Evolutionary conservation across 179 eudicot genomes (phyloP).

Genomic region (Vitellaria paradoxa): DNA sequence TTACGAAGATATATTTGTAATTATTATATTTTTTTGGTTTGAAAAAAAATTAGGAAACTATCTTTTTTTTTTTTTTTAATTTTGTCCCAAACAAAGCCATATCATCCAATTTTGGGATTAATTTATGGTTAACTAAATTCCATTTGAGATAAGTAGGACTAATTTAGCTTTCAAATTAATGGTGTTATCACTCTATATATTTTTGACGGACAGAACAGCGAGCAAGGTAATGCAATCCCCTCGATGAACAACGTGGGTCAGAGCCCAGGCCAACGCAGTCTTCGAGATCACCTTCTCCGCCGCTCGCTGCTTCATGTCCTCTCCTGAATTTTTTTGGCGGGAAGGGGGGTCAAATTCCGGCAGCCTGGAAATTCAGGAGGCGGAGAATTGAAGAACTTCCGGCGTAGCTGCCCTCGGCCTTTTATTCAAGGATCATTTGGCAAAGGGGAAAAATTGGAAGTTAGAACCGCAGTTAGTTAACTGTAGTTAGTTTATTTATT

Average conservation of each 20-base stretch:
- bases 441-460: background rate
- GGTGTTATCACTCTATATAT: too few species aligned
- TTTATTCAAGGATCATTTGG: background rate
- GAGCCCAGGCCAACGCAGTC: slow-evolving; percentile 76
- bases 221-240: slow-evolving; percentile 75
- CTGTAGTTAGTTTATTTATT: background rate
- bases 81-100: too few species aligned
- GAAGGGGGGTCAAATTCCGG: slow-evolving; percentile 21
- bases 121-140: too few species aligned
- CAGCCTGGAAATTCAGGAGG: background rate
- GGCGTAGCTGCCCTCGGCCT: background rate
- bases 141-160: too few species aligned
- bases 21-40: too few species aligned
- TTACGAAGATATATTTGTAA: too few species aligned
- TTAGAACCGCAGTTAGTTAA: slow-evolving; percentile 2
- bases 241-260: slow-evolving; percentile 70
- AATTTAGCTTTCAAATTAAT: too few species aligned
- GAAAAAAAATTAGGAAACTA: too few species aligned
- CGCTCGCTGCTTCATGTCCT: slow-evolving; percentile 20
- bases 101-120: too few species aligned
- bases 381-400: background rate
- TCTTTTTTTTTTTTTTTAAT: too few species aligned
- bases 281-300: slow-evolving; percentile 60
- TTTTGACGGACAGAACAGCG: slow-evolving; percentile 54
- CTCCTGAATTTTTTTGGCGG: slow-evolving; percentile 38